Percentiles rank a stretch among this genome's conserved stretches.
Conservation (phyloP, 1,139 yeast species). For the Nakaseomyces nivariensis region DNA sequence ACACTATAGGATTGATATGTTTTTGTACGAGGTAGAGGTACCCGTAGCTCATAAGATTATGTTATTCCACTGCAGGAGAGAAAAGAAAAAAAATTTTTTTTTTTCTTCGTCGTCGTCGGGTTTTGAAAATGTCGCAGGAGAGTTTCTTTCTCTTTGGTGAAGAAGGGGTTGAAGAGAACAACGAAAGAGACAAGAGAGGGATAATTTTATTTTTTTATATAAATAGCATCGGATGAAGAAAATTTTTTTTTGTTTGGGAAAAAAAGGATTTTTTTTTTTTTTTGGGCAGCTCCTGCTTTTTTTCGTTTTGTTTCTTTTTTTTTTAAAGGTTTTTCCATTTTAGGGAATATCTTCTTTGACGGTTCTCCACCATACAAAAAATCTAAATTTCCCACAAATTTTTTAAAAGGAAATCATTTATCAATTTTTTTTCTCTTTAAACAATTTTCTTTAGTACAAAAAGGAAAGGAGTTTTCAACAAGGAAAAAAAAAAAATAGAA, state of each 20-base stretch:
- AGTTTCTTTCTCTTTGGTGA: neutral
- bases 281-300: neutral
- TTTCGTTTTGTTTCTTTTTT: neutral
- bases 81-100: no score
- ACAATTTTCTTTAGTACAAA: neutral
- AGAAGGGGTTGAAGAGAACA: no score
- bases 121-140: neutral
- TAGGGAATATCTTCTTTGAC: neutral
- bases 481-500: neutral
- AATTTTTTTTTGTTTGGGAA: neutral
- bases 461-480: neutral
- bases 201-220: neutral
- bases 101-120: neutral
- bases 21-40: no score
- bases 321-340: constrained; percentile 1
- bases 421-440: no score
- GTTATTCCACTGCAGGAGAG: no score
- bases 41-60: no score
- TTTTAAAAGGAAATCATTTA: no score
- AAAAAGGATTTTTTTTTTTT: neutral
- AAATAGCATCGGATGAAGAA: neutral
- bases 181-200: neutral
- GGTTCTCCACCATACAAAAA: neutral
- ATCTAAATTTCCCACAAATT: neutral
- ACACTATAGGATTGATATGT: no score